phyloP scores from a whole-genome alignment of 495 filamentous ascomycete species.

The Beverwykella pulmonaria region DNA sequence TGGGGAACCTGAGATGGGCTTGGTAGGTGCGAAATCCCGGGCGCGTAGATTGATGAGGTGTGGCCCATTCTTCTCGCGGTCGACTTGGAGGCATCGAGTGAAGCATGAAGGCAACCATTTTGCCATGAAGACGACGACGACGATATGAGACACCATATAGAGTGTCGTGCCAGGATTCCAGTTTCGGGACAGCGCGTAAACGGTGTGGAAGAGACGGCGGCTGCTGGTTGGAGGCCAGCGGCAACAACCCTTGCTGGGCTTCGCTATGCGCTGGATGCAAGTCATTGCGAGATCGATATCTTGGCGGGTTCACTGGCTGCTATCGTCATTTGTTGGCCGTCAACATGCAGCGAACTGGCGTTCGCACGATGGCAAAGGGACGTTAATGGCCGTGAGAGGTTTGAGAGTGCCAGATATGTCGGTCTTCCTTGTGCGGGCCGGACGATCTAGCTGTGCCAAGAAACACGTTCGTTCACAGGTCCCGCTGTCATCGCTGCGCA shows the following conservation, averaged over 20 bases:
- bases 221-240: slow-evolving; percentile 5
- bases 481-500: neutral
- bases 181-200: neutral
- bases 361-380: slow-evolving; percentile 34
- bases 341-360: neutral
- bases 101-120: neutral
- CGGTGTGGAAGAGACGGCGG: neutral
- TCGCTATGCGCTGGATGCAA: slow-evolving; percentile 10
- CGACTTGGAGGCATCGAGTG: neutral
- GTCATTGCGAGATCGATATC: neutral
- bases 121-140: neutral
- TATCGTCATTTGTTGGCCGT: neutral
- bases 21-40: neutral
- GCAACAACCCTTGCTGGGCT: slow-evolving; percentile 1
- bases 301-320: slow-evolving; percentile 3
- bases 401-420: neutral
- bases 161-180: neutral
- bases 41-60: neutral
- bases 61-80: neutral
- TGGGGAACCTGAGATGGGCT: slow-evolving; percentile 9
- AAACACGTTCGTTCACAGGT: neutral
- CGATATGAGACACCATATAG: neutral
- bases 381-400: neutral
- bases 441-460: neutral
- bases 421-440: neutral